Percentiles rank a stretch among this genome's conserved stretches.
phyloP scores from a whole-genome alignment of 129 eudicot species.

The Mikania micrantha region DNA sequence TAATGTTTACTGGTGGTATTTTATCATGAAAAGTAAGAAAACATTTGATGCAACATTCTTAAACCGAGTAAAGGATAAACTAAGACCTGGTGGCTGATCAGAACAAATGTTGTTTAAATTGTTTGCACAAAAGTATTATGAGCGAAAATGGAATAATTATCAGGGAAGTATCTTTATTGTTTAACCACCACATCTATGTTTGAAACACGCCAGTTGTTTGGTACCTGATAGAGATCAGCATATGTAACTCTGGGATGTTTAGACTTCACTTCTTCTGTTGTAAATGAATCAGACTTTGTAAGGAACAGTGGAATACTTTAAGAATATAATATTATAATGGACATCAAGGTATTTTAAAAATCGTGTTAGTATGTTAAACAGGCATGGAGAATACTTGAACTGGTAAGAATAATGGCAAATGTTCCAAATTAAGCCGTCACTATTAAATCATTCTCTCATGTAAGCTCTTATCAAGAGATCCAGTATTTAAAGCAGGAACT shows the following conservation, averaged over 20 bases:
- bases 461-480: not conserved
- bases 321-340: conserved; percentile 1
- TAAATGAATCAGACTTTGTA: not conserved
- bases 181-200: not conserved
- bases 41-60: not conserved
- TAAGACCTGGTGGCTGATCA: not conserved
- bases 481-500: too few relatives aligned
- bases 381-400: not conserved
- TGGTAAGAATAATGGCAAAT: not conserved
- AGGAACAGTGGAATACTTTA: not conserved
- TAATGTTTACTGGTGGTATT: not conserved
- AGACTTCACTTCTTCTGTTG: conserved; percentile 74
- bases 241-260: conserved; percentile 73
- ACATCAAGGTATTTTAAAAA: not conserved
- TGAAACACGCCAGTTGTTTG: not conserved
- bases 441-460: not conserved
- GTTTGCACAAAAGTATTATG: not conserved
- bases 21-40: not conserved
- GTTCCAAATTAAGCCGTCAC: not conserved
- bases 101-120: too few relatives aligned
- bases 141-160: too few relatives aligned
- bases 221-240: conserved; percentile 97
- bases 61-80: not conserved
- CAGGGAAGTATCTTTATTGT: too few relatives aligned
- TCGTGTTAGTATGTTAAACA: not conserved